Evolutionary conservation across 1,139 yeast genomes (phyloP).

Genomic region (Komagataea norvegica): DNA sequence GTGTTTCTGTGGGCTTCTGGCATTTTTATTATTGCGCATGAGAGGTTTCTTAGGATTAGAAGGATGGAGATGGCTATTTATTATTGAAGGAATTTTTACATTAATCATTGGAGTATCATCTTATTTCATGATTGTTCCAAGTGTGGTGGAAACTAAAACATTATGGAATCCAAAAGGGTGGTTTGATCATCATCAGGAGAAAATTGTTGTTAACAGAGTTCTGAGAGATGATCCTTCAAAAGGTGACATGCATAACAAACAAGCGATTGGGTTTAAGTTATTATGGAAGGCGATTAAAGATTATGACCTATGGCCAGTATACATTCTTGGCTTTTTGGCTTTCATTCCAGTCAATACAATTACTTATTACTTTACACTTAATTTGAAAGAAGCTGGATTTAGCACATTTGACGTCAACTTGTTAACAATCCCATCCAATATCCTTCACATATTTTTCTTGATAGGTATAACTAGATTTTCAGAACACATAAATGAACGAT

Average conservation of each 20-base stretch:
- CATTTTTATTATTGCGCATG: constrained; percentile 43
- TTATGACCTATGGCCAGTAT: constrained; percentile 58
- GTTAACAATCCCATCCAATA: constrained; percentile 44
- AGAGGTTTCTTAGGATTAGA: constrained; percentile 35
- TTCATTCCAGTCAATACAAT: constrained; percentile 42
- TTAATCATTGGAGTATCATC: constrained; percentile 49
- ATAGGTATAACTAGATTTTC: constrained; percentile 38
- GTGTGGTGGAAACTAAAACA: constrained; percentile 49
- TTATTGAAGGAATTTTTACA: constrained; percentile 60
- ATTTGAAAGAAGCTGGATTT: constrained; percentile 50
- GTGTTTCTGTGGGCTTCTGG: constrained; percentile 39
- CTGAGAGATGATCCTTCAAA: constrained; percentile 66
- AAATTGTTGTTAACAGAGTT: constrained; percentile 56
- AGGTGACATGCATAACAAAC: constrained; percentile 65
- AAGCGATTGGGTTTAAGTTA: constrained; percentile 40
- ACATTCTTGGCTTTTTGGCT: constrained; percentile 43
- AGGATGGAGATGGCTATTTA: constrained; percentile 66
- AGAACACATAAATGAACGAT: constrained; percentile 36
- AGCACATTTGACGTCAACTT: constrained; percentile 50
- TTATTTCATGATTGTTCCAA: constrained; percentile 56
- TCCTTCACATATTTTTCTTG: constrained; percentile 37
- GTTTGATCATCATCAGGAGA: constrained; percentile 59
- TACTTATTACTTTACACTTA: constrained; percentile 46
- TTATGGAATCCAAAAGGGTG: constrained; percentile 53
- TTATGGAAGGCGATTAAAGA: constrained; percentile 41